phyloP scores from a whole-genome alignment of 345 rosid genomes.

The Syzygium grande region DNA sequence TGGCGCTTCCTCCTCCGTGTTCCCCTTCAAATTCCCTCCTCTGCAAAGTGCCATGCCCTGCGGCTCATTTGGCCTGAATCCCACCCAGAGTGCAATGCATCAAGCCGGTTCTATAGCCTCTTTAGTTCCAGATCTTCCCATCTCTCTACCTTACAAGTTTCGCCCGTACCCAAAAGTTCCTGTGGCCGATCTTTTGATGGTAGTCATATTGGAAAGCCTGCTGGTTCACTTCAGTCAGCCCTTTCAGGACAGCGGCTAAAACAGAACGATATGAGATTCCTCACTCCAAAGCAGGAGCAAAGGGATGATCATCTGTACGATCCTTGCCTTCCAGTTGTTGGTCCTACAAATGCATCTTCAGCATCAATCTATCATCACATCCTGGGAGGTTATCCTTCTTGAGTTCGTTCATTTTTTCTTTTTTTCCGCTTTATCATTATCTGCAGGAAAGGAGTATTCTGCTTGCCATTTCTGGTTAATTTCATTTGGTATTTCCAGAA shows the following conservation, averaged over 20 bases:
- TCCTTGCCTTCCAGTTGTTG: constrained; percentile 20
- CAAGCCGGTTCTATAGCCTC: constrained; percentile 20
- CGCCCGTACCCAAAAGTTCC: constrained; percentile 16
- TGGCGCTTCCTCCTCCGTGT: constrained; percentile 27
- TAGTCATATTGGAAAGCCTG: constrained; percentile 4
- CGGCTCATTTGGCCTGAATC: constrained; percentile 23
- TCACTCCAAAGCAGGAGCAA: constrained; percentile 39
- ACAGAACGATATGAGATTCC: constrained; percentile 13
- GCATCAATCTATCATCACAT: constrained; percentile 20
- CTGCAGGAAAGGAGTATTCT: background rate
- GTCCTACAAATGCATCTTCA: constrained; percentile 21
- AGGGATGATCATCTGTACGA: constrained; percentile 29
- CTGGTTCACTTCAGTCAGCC: constrained; percentile 20
- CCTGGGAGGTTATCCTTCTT: constrained; percentile 24
- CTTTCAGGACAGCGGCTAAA: constrained; percentile 23
- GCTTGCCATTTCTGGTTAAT: background rate
- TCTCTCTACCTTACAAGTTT: constrained; percentile 27
- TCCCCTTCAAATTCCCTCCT: constrained; percentile 38
- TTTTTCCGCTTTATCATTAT: background rate
- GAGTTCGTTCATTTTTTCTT: background rate
- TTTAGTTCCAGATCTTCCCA: constrained; percentile 31
- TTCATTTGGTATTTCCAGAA: background rate
- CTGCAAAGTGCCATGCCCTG: constrained; percentile 19
- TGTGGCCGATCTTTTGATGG: constrained; percentile 12
- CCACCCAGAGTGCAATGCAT: constrained; percentile 12